A percentile compares a stretch with the other conserved stretches of the same genome.
These are phyloP conservation scores for Penicillium daleae DNA, from an alignment of 495 filamentous ascomycete species.

Conservation along the genomic window DNA sequence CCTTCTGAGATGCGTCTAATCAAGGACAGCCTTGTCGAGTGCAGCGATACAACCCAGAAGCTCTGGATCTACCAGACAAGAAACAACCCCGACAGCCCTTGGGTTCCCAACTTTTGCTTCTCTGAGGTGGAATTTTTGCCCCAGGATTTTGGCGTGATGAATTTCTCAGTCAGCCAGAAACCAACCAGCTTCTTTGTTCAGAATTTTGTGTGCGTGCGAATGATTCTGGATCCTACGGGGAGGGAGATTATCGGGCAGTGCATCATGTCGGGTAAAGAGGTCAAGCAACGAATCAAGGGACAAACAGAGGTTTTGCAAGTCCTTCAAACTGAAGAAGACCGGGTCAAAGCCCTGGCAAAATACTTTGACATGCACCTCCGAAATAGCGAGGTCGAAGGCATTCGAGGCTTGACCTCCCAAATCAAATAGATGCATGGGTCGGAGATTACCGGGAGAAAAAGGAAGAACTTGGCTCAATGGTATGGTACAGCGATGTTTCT, in stretches of 20 bases:
- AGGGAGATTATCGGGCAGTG: constrained; percentile 57
- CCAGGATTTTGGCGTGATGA: constrained; percentile 64
- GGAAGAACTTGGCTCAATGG: constrained; percentile 11
- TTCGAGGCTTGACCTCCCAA: constrained; percentile 53
- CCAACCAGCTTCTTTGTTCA: constrained; percentile 57
- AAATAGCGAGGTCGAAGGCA: constrained; percentile 52
- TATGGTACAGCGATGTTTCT: constrained; percentile 36
- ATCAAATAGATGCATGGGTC: constrained; percentile 35
- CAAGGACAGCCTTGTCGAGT: constrained; percentile 47
- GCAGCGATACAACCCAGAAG: constrained; percentile 46
- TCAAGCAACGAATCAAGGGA: constrained; percentile 61
- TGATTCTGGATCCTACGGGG: constrained; percentile 47
- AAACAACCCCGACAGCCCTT: constrained; percentile 47
- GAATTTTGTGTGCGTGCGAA: constrained; percentile 54
- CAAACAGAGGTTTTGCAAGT: constrained; percentile 53
- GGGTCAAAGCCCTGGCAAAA: constrained; percentile 55
- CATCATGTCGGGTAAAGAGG: constrained; percentile 55
- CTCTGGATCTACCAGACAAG: constrained; percentile 65
- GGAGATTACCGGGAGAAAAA: constrained; percentile 12
- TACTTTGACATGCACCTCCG: constrained; percentile 60
- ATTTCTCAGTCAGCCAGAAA: constrained; percentile 49
- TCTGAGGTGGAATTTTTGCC: constrained; percentile 62
- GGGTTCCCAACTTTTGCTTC: constrained; percentile 62
- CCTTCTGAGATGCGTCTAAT: constrained; percentile 54
- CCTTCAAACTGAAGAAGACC: constrained; percentile 55